phyloP scores from a whole-genome alignment of 2,329 filamentous ascomycete species.

The Claviceps pazoutovae region DNA sequence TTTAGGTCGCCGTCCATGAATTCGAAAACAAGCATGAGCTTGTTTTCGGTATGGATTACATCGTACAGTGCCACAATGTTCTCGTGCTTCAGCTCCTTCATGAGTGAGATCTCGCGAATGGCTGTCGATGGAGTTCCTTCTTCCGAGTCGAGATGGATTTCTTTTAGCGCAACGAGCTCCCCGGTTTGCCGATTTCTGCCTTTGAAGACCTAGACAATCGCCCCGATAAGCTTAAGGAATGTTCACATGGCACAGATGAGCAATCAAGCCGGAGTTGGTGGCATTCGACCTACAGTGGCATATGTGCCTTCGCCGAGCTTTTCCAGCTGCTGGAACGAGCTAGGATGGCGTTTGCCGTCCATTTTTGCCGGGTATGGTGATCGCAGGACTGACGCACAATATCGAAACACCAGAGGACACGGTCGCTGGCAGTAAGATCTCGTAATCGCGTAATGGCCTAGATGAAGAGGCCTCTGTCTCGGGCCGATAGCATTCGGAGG shows the following conservation, averaged over 20 bases:
- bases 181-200: slow-evolving; percentile 94
- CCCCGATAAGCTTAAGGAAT: slow-evolving; percentile 6
- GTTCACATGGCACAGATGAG: not conserved
- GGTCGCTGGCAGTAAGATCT: not conserved
- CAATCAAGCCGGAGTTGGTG: not conserved
- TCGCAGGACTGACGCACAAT: not conserved
- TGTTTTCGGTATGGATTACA: slow-evolving; percentile 99
- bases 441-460: not conserved
- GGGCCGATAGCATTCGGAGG: not conserved
- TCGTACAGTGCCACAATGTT: slow-evolving; percentile 96
- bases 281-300: slow-evolving; percentile 53
- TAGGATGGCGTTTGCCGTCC: slow-evolving; percentile 86
- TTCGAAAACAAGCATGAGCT: slow-evolving; percentile 98
- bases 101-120: slow-evolving; percentile 94
- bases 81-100: slow-evolving; percentile 99
- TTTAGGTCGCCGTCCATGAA: slow-evolving; percentile 98
- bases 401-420: no score
- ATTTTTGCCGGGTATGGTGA: slow-evolving; percentile 33
- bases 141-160: slow-evolving; percentile 97
- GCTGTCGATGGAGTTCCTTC: slow-evolving; percentile 95
- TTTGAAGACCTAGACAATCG: slow-evolving; percentile 69
- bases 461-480: not conserved
- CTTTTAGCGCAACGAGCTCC: slow-evolving; percentile 90
- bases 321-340: slow-evolving; percentile 97
- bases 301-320: slow-evolving; percentile 98